These are phyloP conservation scores for Ambrosia trifida DNA, from an alignment of 129 eudicot species.

Conservation along the genomic window DNA sequence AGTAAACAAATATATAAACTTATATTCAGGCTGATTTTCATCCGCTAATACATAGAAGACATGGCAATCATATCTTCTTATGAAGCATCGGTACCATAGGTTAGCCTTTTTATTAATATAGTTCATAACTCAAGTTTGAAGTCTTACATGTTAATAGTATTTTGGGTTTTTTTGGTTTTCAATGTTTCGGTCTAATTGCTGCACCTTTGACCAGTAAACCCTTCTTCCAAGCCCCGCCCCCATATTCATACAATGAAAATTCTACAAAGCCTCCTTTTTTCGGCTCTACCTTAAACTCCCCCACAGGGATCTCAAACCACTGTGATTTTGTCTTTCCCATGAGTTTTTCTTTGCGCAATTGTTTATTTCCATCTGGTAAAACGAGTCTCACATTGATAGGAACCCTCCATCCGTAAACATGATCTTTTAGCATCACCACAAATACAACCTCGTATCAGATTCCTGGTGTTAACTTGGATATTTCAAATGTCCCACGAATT, in stretches of 20 bases:
- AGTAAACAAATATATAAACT: no score
- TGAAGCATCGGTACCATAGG: conserved; percentile 9
- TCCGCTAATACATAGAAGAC: conserved; percentile 13
- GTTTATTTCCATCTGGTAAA: conserved; percentile 56
- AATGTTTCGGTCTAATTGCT: no score
- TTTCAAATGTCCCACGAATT: conserved; percentile 56
- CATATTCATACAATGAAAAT: conserved; percentile 61
- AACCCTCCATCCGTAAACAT: conserved; percentile 61
- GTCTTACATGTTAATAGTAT: no score
- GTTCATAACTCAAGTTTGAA: no score
- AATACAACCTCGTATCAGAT: conserved; percentile 53
- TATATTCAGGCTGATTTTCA: no score
- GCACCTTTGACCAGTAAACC: no score
- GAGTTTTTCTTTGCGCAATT: conserved; percentile 54
- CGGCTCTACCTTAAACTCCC: conserved; percentile 49
- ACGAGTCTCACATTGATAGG: conserved; percentile 63
- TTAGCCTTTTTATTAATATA: not conserved
- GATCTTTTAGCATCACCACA: conserved; percentile 55
- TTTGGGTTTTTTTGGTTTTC: no score
- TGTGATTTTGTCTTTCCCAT: conserved; percentile 54
- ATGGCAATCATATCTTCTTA: conserved; percentile 8
- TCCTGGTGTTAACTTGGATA: conserved; percentile 48
- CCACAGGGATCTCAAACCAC: conserved; percentile 73
- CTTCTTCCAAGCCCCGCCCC: conserved; percentile 81
- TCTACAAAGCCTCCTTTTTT: conserved; percentile 56